Evolutionary conservation across 1,139 yeast genomes (phyloP), one percentile per base, ranked within the genome.

Genomic region (Casaregolazyma lundiana): DNA sequence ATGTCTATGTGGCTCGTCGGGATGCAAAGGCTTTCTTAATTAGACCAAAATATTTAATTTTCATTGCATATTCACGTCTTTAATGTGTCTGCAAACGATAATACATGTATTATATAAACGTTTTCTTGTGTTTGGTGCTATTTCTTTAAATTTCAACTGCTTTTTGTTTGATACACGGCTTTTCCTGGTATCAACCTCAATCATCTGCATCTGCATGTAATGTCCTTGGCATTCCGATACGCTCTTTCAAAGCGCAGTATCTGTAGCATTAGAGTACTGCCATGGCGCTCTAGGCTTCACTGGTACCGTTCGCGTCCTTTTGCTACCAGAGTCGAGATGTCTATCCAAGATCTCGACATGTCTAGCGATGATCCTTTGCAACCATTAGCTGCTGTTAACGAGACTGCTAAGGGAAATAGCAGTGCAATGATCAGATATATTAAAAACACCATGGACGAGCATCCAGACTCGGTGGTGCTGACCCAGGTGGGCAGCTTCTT

Each of bases 1-100:
- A 18, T 92, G 98, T 70, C 73, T 88, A 19, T 92, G 98, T 73
- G 98, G 98, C 2, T 92, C 97, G 0, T 81, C 89, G 0, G 89
- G 87, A 0, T 92, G 98, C 68, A 89, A 89, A 63, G 97, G 97
- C 0, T 92, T 80, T 64, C 75, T 92, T 56, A 90, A 90, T 63
- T 90, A 66, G 32, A 26, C 4, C 15, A 9, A 9, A 13, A n/a
- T 26, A 26, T 26, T 26, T 26, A 26, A 26, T 26, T n/a, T n/a
- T 26, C 29, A 26, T 26, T 26, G 32, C 32, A 26, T 26, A 26
- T 26, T 13, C 15, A 19, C 17, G 11, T 13, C n/a, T 16, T 24
- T 42, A 32, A 35, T 44, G 26, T 45, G 20, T 35, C 15, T 13
- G 41, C 35, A n/a, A n/a, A n/a, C n/a, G n/a, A n/a, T 29, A 35